These are phyloP conservation scores for Adansonia rubrostipa DNA, from an alignment of 441 rosid genomes.

Conservation along the genomic window DNA sequence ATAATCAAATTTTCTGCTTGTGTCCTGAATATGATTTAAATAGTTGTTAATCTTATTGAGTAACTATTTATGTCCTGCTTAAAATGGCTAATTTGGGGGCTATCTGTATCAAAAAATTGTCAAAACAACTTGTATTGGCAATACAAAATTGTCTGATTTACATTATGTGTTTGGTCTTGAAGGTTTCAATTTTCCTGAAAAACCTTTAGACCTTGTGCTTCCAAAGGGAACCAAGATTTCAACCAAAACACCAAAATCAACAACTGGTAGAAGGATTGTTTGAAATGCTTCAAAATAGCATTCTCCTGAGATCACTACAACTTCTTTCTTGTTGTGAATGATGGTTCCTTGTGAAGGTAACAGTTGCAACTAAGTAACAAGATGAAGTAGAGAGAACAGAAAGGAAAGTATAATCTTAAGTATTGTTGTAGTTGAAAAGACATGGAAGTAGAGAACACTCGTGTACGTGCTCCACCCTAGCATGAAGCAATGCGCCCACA, in stretches of 20 bases:
- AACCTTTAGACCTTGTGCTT: background rate
- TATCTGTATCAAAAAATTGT: background rate
- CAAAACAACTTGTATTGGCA: background rate
- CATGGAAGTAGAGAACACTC: background rate
- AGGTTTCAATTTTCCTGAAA: conserved; percentile 8
- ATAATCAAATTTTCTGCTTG: no score
- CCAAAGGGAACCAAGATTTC: background rate
- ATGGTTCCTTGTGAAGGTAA: background rate
- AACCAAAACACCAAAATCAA: background rate
- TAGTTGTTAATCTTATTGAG: no score
- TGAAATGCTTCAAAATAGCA: background rate
- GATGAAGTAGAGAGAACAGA: background rate
- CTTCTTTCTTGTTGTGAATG: background rate
- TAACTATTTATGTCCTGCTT: no score
- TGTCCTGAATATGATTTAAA: no score
- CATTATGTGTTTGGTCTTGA: background rate
- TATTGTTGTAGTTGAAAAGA: background rate
- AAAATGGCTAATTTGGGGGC: background rate
- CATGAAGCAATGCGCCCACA: background rate
- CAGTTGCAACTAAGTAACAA: background rate
- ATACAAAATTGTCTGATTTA: background rate
- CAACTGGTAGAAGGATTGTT: background rate
- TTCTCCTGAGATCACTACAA: background rate
- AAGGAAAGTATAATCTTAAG: background rate
- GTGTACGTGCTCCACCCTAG: background rate